Conservation (phyloP, 2,329 filamentous ascomycete species). For the Trichoderma semiorbis region DNA sequence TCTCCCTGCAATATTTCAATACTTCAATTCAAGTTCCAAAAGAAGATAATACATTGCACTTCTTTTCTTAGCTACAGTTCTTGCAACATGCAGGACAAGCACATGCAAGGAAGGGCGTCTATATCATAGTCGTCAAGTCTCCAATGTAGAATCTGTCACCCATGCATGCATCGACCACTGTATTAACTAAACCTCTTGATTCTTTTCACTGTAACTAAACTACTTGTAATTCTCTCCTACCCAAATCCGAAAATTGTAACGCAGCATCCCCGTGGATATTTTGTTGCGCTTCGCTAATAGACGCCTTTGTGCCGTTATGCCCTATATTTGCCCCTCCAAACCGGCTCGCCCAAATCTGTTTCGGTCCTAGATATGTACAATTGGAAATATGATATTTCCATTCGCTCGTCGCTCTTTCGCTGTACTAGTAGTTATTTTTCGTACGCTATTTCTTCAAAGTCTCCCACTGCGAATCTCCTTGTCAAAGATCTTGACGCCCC, state of each 20-base stretch:
- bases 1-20: neutral
- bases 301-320: slow-evolving; percentile 10
- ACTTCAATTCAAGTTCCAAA: neutral
- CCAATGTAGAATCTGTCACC: neutral
- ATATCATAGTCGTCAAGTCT: neutral
- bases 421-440: neutral
- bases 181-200: neutral
- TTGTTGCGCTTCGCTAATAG: neutral
- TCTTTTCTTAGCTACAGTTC: neutral
- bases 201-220: neutral
- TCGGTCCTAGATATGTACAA: neutral
- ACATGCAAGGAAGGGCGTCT: neutral
- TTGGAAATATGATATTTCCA: neutral
- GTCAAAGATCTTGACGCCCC: slow-evolving; percentile 55
- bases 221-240: neutral
- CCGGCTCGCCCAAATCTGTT: neutral
- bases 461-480: slow-evolving; percentile 49
- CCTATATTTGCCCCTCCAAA: neutral
- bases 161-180: neutral
- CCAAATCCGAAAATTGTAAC: neutral
- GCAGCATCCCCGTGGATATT: neutral
- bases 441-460: slow-evolving; percentile 23
- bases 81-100: neutral
- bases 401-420: neutral
- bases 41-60: neutral